Base-by-base conservation (phyloP, 768 basidiomycete species). In the Agaricus blazei region DNA sequence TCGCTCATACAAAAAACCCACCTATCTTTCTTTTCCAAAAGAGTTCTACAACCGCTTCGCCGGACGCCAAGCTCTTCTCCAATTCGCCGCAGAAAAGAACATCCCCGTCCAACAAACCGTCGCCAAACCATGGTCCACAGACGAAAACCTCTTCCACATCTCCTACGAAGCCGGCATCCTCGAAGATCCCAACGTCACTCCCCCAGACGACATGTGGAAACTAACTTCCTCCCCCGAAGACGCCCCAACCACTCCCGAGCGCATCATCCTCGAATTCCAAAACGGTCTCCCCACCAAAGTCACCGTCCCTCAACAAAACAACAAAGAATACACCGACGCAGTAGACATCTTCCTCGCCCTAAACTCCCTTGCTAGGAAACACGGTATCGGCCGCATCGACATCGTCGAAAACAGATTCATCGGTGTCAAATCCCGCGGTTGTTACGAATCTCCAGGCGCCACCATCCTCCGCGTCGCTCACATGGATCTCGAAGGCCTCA, bases 381-480 rank as follows among this genome's bases (percentile, higher is more conserved):
- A 99, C 72, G 97, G 95, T 61, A 82, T 99, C 60, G 96, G 97
- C 28, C 85, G 97, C 57, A 90, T 98, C 73, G 97, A 99, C 70
- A 98, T 99, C 65, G 97, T 99, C 66, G 96, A 99, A 77, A 99
- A 99, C 78, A 83, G 97, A 52, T 99, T 97, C 77, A 98, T 98
- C 68, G 97, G 97, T 54, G 97, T 99, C 68, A 99, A 98, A 73
- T 93, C 91, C 47, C 91, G 97, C 31, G 97, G 97, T n/a, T 99
- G 97, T 76, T 99, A 99, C 77, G 97, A 99, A 72, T 88, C 90
- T 1, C 97, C 97, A 14, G 97, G 88, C 4, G 97, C 93, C 24
- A 97, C 95, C 48, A 98, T 98, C 74, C 79, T 99, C 46, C 91
- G 97, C 58, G 85, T 80, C 14, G 96, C 97, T 6, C 97, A 98